Conservation (phyloP, 2,329 filamentous ascomycete species). For the Claviceps monticola region DNA sequence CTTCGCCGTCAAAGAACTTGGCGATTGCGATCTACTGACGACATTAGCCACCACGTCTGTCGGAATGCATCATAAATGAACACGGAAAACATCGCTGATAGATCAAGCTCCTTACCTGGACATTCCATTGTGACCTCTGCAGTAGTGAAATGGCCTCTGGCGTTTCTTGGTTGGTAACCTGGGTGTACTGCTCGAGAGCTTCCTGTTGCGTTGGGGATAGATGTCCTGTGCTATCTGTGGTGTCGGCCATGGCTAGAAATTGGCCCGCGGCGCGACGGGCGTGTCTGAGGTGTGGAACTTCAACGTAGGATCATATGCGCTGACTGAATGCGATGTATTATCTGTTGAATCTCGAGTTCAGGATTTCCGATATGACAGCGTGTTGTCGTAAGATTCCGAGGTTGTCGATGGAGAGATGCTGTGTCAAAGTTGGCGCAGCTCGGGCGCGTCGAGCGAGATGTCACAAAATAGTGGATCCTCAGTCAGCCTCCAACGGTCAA, state of each 20-base stretch:
- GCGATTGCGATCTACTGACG: conserved; percentile 69
- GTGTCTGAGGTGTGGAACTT: neutral
- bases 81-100: too few relatives aligned
- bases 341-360: neutral
- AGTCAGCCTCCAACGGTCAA: too few relatives aligned
- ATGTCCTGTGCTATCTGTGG: conserved; percentile 42
- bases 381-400: neutral
- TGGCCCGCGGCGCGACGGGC: neutral
- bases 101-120: conserved; percentile 45
- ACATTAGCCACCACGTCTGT: neutral
- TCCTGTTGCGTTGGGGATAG: conserved; percentile 69
- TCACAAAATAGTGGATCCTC: neutral
- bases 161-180: conserved; percentile 73
- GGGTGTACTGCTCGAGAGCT: conserved; percentile 74
- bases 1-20: conserved; percentile 96
- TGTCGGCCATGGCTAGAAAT: conserved; percentile 18
- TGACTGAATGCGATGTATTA: neutral
- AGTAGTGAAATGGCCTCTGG: conserved; percentile 67
- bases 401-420: neutral
- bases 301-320: neutral
- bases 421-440: neutral
- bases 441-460: neutral
- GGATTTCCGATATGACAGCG: neutral
- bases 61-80: neutral
- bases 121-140: conserved; percentile 87